Evolutionary conservation across 108 stramenopile genomes (phyloP).

Genomic region (Heterococcus sp.): DNA sequence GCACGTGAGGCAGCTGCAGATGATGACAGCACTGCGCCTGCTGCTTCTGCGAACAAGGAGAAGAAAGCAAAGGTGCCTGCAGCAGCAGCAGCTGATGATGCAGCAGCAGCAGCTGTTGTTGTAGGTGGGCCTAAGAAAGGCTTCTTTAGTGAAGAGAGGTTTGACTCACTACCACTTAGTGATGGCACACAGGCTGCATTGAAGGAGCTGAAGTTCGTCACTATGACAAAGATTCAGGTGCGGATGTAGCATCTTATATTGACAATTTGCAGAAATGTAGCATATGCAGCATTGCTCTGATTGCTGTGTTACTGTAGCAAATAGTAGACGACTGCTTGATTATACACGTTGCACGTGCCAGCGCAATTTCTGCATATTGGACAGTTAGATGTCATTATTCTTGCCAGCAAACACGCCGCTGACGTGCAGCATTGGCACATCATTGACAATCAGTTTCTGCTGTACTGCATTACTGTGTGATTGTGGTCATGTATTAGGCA

Average conservation of each 20-base stretch:
- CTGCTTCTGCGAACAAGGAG: background rate
- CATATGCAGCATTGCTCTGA: no score
- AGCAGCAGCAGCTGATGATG: background rate
- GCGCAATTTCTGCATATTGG: background rate
- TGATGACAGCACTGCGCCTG: background rate
- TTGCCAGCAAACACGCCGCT: background rate
- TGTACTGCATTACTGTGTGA: background rate
- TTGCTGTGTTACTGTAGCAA: background rate
- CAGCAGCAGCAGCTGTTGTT: background rate
- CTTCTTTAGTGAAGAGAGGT: conserved; percentile 57
- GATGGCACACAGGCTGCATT: conserved; percentile 77
- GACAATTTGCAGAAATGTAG: background rate
- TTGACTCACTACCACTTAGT: conserved; percentile 81
- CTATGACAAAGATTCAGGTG: conserved; percentile 82
- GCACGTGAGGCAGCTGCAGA: background rate
- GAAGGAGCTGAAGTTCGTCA: conserved; percentile 67
- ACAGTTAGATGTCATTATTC: background rate
- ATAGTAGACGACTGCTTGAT: background rate
- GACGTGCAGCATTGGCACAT: background rate
- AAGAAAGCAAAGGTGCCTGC: conserved; percentile 7
- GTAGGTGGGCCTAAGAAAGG: conserved; percentile 4
- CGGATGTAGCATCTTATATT: background rate
- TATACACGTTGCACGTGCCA: background rate
- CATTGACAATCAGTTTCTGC: background rate
- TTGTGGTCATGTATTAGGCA: conserved; percentile 60